Conservation (phyloP, 2,329 filamentous ascomycete genomes). For the Xylaria digitata region DNA sequence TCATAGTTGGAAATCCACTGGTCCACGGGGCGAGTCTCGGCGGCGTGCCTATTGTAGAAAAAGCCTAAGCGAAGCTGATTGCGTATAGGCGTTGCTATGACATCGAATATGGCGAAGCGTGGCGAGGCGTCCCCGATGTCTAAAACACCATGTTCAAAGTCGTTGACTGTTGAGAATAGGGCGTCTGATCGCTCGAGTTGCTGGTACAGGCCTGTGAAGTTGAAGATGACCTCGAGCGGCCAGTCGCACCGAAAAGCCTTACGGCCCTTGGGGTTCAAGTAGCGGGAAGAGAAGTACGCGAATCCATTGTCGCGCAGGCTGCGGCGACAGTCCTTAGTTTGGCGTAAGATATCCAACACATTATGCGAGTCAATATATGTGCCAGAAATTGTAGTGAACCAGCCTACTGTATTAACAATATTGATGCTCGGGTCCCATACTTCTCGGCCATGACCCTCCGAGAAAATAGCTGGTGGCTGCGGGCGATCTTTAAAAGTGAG, state of each 20-base stretch:
- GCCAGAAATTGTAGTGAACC: constrained; percentile 21
- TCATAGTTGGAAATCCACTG: no score
- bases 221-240: background rate
- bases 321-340: constrained; percentile 6
- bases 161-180: no score
- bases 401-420: constrained; percentile 15
- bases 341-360: constrained; percentile 5
- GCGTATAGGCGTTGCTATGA: no score
- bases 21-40: no score
- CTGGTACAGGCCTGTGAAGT: background rate
- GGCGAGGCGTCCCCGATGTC: no score
- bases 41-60: no score
- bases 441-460: constrained; percentile 19
- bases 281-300: constrained; percentile 15
- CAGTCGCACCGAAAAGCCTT: no score
- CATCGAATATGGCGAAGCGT: no score
- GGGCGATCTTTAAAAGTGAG: background rate
- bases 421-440: background rate
- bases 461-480: constrained; percentile 2
- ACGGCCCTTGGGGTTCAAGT: background rate
- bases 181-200: no score
- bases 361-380: background rate
- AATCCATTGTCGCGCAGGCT: constrained; percentile 1
- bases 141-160: no score
- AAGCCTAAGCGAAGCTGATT: no score